Conservation (phyloP, 1,284 basidiomycete genomes). For the Cystobasidiaceae sp. region DNA sequence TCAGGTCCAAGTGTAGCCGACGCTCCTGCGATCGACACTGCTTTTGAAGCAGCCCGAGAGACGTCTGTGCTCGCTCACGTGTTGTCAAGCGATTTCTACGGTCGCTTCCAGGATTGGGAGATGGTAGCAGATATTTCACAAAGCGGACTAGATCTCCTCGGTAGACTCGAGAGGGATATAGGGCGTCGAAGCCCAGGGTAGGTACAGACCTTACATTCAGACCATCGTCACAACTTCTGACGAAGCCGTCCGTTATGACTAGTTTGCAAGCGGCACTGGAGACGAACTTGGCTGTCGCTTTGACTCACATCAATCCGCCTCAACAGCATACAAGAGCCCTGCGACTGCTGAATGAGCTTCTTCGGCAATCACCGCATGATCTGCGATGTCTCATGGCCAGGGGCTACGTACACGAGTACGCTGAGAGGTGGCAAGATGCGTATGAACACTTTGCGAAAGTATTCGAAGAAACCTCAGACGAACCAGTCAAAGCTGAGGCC, state of each 20-base stretch:
- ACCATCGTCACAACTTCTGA: conserved; percentile 41
- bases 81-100: conserved; percentile 56
- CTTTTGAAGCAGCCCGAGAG: conserved; percentile 52
- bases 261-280: conserved; percentile 51
- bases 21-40: conserved; percentile 36
- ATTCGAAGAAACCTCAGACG: conserved; percentile 48
- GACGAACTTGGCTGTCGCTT: conserved; percentile 61
- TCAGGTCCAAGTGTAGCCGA: conserved; percentile 38
- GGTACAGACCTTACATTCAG: conserved; percentile 36
- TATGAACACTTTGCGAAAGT: conserved; percentile 57
- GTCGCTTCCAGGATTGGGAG: conserved; percentile 68
- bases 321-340: conserved; percentile 80
- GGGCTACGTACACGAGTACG: conserved; percentile 66
- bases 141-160: conserved; percentile 60
- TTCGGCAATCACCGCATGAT: conserved; percentile 61
- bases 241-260: conserved; percentile 45
- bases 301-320: conserved; percentile 81
- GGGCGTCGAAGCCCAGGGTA: conserved; percentile 55
- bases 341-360: conserved; percentile 64
- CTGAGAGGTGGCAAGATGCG: conserved; percentile 67
- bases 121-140: conserved; percentile 68
- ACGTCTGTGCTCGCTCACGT: conserved; percentile 49
- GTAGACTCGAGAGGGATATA: conserved; percentile 57
- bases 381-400: conserved; percentile 65
- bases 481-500: conserved; percentile 58